Base-by-base conservation (phyloP, 1,284 basidiomycete genomes). In the Ganoderma leucocontextum region DNA sequence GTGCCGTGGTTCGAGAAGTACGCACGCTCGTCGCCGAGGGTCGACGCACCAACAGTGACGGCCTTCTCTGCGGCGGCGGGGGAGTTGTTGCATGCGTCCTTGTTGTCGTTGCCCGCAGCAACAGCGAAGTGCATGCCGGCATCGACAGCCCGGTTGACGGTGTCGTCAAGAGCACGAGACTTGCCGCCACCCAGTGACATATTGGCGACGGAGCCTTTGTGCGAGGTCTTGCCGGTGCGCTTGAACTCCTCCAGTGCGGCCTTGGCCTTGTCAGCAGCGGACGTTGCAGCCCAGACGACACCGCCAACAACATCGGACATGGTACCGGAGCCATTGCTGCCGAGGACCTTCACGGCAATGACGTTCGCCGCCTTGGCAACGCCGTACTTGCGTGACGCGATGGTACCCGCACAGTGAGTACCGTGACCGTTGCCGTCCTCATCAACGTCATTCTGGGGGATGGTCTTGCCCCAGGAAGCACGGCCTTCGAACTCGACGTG, bases 121-220 rank as follows among this genome's bases (percentile, higher is more conserved):
- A 98, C 96, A 73, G 95, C 95, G 77, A 99, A 98, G 86, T 98
- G 95, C 66, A 99, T 86, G 64, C 97, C 97, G 59, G 79, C 75
- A 36, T 89, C 87, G 66, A 98, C 95, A 64, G 97, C 96, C 64
- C 84, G 86, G 83, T 99, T 91, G 71, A 99, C 95, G 61, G 93
- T 90, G 47, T 88, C 86, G 76, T 99, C 95, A 66, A 99, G 88
- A 57, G 94, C 88, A 52, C 85, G 86, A n/a, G 95, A 96, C 85
- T 96, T 97, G 75, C 95, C 95, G 78, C 97, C 97, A 73, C 97
- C 97, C 65, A 99, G 91, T 79, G 92, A 95, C 97, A 99, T 98
- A 87, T 97, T 98, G 70, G 95, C 96, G 73, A 99, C 97, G 49
- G 96, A 97, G 47, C 97, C 97, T 85, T 96, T 97, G 76, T 81